Evolutionary conservation across 495 filamentous ascomycete genomes (phyloP).

Genomic region (Neurospora pannonica): DNA sequence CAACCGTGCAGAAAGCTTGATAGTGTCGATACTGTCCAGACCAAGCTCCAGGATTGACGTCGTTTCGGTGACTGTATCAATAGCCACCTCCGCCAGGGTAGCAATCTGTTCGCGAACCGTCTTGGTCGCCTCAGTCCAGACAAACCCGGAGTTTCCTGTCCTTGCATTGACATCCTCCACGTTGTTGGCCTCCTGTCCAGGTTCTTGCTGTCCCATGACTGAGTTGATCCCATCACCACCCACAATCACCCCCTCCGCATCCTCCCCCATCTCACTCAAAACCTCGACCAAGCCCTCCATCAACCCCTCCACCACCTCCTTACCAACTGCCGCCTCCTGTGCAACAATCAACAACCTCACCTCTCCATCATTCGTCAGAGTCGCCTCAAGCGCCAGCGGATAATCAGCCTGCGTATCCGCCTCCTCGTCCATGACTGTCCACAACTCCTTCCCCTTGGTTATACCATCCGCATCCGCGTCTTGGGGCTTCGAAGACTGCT

Average conservation of each 20-base stretch:
- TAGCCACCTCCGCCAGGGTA: conserved; percentile 42
- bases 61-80: conserved; percentile 37
- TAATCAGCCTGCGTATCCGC: conserved; percentile 46
- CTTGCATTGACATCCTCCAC: background rate
- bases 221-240: background rate
- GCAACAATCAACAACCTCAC: conserved; percentile 48
- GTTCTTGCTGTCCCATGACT: background rate
- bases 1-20: conserved; percentile 58
- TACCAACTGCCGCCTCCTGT: conserved; percentile 28
- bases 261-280: conserved; percentile 11
- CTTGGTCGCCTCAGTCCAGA: conserved; percentile 43
- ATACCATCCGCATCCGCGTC: background rate
- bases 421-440: conserved; percentile 43
- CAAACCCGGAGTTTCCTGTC: conserved; percentile 19
- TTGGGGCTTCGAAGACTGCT: conserved; percentile 10
- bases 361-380: conserved; percentile 32
- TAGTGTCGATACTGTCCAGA: conserved; percentile 60
- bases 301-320: conserved; percentile 20
- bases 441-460: conserved; percentile 25
- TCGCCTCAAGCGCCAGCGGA: conserved; percentile 64
- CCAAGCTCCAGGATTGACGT: conserved; percentile 56
- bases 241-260: background rate
- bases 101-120: conserved; percentile 51
- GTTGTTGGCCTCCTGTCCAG: background rate
- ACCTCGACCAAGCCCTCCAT: conserved; percentile 30